These are phyloP conservation scores for Boletus speciosus DNA, from an alignment of 768 basidiomycete genomes.

Conservation along the genomic window DNA sequence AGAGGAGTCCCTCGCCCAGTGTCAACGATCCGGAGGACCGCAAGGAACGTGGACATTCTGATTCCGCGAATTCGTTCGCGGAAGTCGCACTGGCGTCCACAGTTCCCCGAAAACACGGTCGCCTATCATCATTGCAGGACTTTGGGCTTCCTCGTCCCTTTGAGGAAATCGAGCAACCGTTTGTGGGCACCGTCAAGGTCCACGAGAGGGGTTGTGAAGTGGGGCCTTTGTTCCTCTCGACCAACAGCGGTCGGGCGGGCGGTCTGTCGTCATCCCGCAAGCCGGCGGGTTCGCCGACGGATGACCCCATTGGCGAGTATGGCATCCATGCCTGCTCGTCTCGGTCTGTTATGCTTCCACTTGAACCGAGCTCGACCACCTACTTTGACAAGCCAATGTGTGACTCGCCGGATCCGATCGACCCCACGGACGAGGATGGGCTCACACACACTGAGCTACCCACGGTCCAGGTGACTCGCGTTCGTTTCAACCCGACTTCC, in stretches of 20 bases:
- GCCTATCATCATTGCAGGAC: conserved; percentile 16
- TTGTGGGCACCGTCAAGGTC: not conserved
- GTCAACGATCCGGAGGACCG: not conserved
- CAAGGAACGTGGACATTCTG: conserved; percentile 5
- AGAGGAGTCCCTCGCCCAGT: not conserved
- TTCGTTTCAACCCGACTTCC: not conserved
- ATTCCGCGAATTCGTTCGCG: conserved; percentile 14
- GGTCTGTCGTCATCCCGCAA: not conserved
- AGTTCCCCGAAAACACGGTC: not conserved
- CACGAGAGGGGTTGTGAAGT: conserved; percentile 19
- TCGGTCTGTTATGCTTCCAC: not conserved
- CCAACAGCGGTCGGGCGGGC: not conserved
- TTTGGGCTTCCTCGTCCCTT: conserved; percentile 20
- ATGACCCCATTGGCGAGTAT: not conserved
- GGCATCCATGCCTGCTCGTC: not conserved
- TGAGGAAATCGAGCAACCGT: conserved; percentile 6
- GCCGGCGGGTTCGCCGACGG: not conserved
- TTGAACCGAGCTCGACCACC: conserved; percentile 1
- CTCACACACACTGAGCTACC: not conserved
- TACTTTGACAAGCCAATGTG: conserved; percentile 14
- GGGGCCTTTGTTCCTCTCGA: conserved; percentile 4
- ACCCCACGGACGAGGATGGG: not conserved
- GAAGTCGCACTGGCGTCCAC: conserved; percentile 19
- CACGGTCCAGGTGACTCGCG: not conserved
- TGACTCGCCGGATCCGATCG: conserved; percentile 23